Percentiles rank a stretch among this genome's conserved stretches.
Conservation (phyloP, 2,329 filamentous ascomycete species). For the Metarhizium robertsii region DNA sequence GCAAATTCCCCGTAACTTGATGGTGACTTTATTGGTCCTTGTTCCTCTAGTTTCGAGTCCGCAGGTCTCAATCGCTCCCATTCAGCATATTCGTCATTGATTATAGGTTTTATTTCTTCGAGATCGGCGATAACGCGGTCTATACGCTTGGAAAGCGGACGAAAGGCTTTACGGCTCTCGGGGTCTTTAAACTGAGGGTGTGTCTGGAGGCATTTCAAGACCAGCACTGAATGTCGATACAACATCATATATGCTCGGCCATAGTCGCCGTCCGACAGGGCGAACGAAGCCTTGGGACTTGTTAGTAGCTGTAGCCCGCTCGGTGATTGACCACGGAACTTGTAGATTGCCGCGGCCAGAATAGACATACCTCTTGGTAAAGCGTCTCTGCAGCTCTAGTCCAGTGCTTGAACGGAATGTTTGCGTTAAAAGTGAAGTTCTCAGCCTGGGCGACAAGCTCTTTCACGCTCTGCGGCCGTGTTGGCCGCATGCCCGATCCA, state of each 20-base stretch:
- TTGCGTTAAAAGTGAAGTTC: conserved; percentile 71
- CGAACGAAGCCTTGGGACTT: conserved; percentile 63
- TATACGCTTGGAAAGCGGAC: conserved; percentile 37
- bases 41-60: conserved; percentile 16
- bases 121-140: conserved; percentile 57
- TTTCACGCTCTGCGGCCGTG: conserved; percentile 57
- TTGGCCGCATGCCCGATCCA: conserved; percentile 22
- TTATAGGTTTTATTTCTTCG: conserved; percentile 69
- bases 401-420: conserved; percentile 73
- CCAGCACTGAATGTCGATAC: conserved; percentile 81
- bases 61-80: conserved; percentile 49
- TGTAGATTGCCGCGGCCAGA: neutral
- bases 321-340: neutral
- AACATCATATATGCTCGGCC: conserved; percentile 84
- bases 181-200: conserved; percentile 68
- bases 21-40: conserved; percentile 10
- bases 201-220: conserved; percentile 61
- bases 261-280: conserved; percentile 76
- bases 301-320: neutral
- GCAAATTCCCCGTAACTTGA: conserved; percentile 38
- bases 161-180: conserved; percentile 55
- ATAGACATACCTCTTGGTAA: conserved; percentile 62
- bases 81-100: conserved; percentile 60
- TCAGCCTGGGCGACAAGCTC: conserved; percentile 69
- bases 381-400: conserved; percentile 70